Evolutionary conservation across 129 eudicot species (phyloP), one percentile per base, ranked within the genome.

Genomic region (Helianthus tuberosus): DNA sequence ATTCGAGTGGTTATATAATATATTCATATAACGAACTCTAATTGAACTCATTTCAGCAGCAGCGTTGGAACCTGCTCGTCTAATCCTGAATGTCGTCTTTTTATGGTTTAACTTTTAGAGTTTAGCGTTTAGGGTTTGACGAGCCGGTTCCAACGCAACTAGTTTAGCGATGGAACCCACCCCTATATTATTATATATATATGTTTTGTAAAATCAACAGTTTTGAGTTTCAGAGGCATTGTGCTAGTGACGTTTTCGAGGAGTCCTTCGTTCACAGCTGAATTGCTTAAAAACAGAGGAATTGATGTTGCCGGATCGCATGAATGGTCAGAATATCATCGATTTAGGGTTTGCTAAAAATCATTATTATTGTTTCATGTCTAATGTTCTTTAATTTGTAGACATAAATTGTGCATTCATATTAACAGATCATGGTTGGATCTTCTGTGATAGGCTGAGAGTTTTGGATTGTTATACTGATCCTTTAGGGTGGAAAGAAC

Each of bases 401-500:
- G 58, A 65, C 53, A 32, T 20, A 38, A 41, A 15, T 52, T 17
- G 57, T 51, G 64, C 27, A 11, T 12, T 59, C 13, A 27, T 36
- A n/a, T 60, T 14, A 58, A 47, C 16, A 11, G 67, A 15, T 76
- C 36, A 17, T 68, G 7, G 1, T 0, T 74, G 71, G 44, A 78
- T 69, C 11, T 13, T 50, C 20, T 68, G 48, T 29, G 72, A 50
- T 81, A 95, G 99, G 99, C 52, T 95, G 68, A 81, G 85, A 75
- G 74, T 95, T 68, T 76, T 95, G 84, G 99, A 95, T 82, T 95
- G 99, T 74, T 89, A 87, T 78, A 77, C 95, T 23, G 99, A 95
- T 83, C 99, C 99, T n/a, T 75, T 95, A 4, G 95, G 99, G 17
- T 95, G 99, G 99, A 95, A 89, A 79, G 85, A 78, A 60, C 82